These are phyloP conservation scores for Gastrodia elata DNA, from an alignment of 106 monocot species.

Conservation along the genomic window DNA sequence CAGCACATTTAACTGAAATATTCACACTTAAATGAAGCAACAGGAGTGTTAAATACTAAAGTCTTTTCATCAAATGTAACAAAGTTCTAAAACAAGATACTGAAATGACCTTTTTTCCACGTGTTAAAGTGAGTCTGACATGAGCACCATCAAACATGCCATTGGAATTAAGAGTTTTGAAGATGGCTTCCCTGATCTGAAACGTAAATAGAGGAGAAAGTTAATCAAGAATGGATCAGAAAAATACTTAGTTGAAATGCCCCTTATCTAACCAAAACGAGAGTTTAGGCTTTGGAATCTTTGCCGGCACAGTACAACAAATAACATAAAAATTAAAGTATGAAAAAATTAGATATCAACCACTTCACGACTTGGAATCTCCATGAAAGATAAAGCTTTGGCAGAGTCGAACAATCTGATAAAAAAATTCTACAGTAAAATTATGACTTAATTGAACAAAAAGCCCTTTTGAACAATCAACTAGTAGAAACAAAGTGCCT, in stretches of 20 bases:
- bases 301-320: neutral
- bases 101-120: constrained; percentile 75
- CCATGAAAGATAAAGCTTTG: constrained; percentile 87
- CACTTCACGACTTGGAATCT: constrained; percentile 71
- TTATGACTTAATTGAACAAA: neutral
- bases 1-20: neutral
- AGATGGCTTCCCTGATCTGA: constrained; percentile 86
- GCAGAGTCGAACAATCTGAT: constrained; percentile 82
- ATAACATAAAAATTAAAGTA: neutral
- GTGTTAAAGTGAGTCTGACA: constrained; percentile 88
- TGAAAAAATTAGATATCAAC: constrained; percentile 20
- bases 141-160: constrained; percentile 97
- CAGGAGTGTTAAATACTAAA: neutral
- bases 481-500: constrained; percentile 26
- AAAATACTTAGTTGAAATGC: neutral
- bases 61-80: neutral
- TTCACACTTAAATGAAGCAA: neutral
- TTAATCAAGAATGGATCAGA: neutral
- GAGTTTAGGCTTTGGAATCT: neutral
- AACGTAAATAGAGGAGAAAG: constrained; percentile 6
- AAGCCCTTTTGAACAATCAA: neutral
- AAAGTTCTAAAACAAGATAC: constrained; percentile 2
- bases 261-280: neutral
- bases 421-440: constrained; percentile 2
- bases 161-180: constrained; percentile 78